Evolutionary conservation across 352 stramenopile genomes (phyloP), one percentile per base, ranked within the genome.

Genomic region (Pythium insidiosum): DNA sequence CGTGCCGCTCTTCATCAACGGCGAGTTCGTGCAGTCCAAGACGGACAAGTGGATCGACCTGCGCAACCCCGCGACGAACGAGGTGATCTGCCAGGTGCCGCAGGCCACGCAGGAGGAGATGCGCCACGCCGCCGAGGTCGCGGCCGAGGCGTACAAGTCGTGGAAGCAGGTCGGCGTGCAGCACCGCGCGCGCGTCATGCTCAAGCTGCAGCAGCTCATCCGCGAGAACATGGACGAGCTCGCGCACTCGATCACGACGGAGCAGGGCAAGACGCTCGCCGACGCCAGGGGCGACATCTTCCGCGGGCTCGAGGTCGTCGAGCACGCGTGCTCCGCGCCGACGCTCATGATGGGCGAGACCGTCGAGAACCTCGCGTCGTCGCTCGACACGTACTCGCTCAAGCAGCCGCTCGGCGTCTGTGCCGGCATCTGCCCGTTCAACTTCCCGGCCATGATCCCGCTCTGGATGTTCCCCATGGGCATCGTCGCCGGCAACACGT

Each of bases 401-500:
- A 88, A 96, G 56, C 80, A 98, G 66, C 94, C 96, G 19, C 69
- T 99, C 6, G 95, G 96, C 26, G 88, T 97, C 5, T 95, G 84
- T 45, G 91, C 85, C 19, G 87, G 88, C 63, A 95, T 96, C 58
- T 95, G 83, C 43, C 91, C 90, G 9, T 97, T 98, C 63, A 97
- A 97, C 60, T 98, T 98, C 72, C 94, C 94, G 9, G 92, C 90
- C 35, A 98, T 99, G 95, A 98, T 99, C 55, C 93, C 95, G 13
- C 58, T 98, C 0, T 95, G 84, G 85, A 90, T 91, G 88, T 83
- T 95, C 63, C 84, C 86, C 21, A 77, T 92, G 9, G 80, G 73
- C 19, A 86, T 84, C 19, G 87, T 95, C 30, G 79, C 74, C 13
- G 96, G 96, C 25, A 99, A 99, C 73, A 97, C 95, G 9, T 98